These are phyloP conservation scores for Wallacemonas sp. DNA, from an alignment of 208 protist species.

Conservation along the genomic window DNA sequence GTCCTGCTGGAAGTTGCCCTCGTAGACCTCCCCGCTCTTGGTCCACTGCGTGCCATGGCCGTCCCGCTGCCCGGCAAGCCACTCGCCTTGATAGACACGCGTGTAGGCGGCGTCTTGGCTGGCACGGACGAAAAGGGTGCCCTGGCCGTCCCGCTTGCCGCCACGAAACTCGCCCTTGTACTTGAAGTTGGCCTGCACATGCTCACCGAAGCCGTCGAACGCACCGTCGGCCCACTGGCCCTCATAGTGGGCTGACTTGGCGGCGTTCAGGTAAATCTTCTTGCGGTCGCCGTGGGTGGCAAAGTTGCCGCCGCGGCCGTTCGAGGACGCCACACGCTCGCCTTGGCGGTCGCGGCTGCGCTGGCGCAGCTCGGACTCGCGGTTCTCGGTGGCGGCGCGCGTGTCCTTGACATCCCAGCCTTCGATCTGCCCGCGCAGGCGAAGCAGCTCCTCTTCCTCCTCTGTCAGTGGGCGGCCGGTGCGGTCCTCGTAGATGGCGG, in stretches of 20 bases:
- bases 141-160: conserved; percentile 78
- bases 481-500: conserved; percentile 49
- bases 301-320: conserved; percentile 26
- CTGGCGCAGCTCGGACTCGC: conserved; percentile 46
- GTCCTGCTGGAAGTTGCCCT: conserved; percentile 72
- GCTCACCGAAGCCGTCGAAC: conserved; percentile 87
- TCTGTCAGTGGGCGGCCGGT: conserved; percentile 83
- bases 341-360: conserved; percentile 28
- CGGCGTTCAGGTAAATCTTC: conserved; percentile 83
- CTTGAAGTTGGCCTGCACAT: conserved; percentile 71
- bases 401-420: conserved; percentile 21
- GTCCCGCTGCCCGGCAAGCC: conserved; percentile 79
- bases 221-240: conserved; percentile 85
- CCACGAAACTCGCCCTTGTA: conserved; percentile 85
- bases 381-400: not conserved
- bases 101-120: conserved; percentile 53
- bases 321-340: not conserved
- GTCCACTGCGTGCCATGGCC: conserved; percentile 84
- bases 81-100: conserved; percentile 88
- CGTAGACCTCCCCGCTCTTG: conserved; percentile 87
- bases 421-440: conserved; percentile 49
- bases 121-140: conserved; percentile 79
- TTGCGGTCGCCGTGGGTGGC: conserved; percentile 72
- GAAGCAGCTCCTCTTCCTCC: conserved; percentile 75
- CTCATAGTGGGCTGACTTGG: conserved; percentile 85